Evolutionary conservation across 148 eudicot species (phyloP).

Genomic region (Limonium bicolor): DNA sequence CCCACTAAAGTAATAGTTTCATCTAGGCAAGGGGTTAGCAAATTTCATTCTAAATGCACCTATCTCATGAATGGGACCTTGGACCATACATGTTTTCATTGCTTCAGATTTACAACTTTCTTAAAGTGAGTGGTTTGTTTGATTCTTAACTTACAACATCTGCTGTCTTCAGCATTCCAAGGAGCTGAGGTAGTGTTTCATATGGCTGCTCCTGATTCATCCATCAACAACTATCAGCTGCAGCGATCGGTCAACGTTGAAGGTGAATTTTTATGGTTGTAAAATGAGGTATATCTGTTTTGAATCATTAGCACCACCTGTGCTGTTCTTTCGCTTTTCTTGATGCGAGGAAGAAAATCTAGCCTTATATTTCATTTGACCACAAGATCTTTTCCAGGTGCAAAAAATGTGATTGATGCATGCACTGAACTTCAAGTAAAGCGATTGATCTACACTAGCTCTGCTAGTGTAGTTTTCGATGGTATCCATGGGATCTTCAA

Average conservation of each 20-base stretch:
- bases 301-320: too few species aligned
- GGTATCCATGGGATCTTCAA: conserved; percentile 63
- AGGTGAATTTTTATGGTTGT: conserved; percentile 28
- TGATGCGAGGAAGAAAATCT: not conserved
- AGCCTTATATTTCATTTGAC: not conserved
- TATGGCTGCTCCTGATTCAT: conserved; percentile 96
- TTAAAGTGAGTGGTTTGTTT: too few species aligned
- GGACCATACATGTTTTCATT: too few species aligned
- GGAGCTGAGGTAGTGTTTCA: conserved; percentile 94
- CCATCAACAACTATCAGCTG: conserved; percentile 65
- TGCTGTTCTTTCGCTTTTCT: not conserved
- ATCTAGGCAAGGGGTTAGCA: too few species aligned
- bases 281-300: too few species aligned
- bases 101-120: too few species aligned
- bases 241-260: conserved; percentile 69
- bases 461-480: conserved; percentile 90
- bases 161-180: conserved; percentile 57
- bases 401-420: conserved; percentile 68
- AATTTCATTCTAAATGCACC: too few species aligned
- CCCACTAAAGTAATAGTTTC: too few species aligned
- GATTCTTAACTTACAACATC: too few species aligned
- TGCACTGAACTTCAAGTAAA: conserved; percentile 72
- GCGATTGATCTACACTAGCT: conserved; percentile 79
- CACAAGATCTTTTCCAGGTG: conserved; percentile 23
- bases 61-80: too few species aligned